Base-by-base conservation (phyloP, 345 rosid genomes). In the Odontarrhena argentea region DNA sequence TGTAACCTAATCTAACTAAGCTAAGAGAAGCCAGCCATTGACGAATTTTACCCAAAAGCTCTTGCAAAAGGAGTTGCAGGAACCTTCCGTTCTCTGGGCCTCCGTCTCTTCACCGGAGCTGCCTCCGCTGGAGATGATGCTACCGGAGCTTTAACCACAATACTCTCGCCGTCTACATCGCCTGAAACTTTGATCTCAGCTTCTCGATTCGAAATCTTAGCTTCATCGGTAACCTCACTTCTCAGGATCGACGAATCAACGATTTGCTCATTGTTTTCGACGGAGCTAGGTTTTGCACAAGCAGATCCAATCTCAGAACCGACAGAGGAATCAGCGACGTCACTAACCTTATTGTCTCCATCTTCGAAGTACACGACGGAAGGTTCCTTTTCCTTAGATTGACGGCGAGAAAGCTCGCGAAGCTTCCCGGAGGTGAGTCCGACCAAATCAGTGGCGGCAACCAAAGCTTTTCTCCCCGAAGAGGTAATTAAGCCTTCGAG, bases 31-130 rank as follows among this genome's bases (percentile, higher is more conserved):
- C 22, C 22, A 18, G 22, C 22, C 22, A 18, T 18, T 32, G 32
- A 32, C 4, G 41, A 2, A 1, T 30, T 78, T 80, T 69, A 91
- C 99, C 99, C 97, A 60, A 87, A 60, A 35, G 96, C 94, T 80
- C 99, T 83, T 8, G 96, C 71, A 59, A 94, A 79, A 2, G 99
- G 96, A 3, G 97, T 94, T 34, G 96, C 79, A 43, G 99, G 99
- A 79, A 88, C 96, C 68, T 83, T 87, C 77, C 89, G 69, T 69
- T 88, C 99, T 84, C 97, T 87, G 2, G 82, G 95, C 74, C 63
- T 87, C 68, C 97, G 77, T 80, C 91, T 86, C 82, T 85, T 82
- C 72, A 59, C 56, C 37, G 74, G 58, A 57, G 73, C 62, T 42
- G 70, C 57, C 49, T 13, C 71, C 14, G 44, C 15, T 34, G 74